Percentiles rank a stretch among this genome's conserved stretches.
Conservation (phyloP, 2,329 filamentous ascomycete genomes). For the Aspergillus neoniger region DNA sequence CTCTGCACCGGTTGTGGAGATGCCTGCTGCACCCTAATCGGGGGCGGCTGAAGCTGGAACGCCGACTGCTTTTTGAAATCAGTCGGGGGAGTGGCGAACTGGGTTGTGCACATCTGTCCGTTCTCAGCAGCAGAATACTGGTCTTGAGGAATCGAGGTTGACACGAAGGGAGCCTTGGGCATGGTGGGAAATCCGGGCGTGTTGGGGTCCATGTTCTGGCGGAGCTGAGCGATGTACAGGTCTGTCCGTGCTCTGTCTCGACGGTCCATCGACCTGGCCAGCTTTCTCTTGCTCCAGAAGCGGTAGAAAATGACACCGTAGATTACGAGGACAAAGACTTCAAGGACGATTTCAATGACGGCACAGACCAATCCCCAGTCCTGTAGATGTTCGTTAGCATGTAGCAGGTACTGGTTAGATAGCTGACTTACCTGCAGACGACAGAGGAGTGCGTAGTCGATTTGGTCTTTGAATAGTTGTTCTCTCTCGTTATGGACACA, state of each 20-base stretch:
- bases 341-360: constrained; percentile 93
- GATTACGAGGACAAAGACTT: constrained; percentile 85
- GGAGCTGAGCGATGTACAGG: constrained; percentile 85
- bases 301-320: constrained; percentile 97
- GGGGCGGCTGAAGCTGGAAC: constrained; percentile 88
- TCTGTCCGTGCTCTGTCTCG: constrained; percentile 93
- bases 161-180: constrained; percentile 51
- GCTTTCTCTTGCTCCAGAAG: constrained; percentile 92
- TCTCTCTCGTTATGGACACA: constrained; percentile 84
- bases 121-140: constrained; percentile 54
- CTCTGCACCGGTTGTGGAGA: constrained; percentile 69
- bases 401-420: not conserved
- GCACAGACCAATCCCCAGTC: constrained; percentile 97
- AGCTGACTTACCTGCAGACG: constrained; percentile 68
- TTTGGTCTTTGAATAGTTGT: constrained; percentile 73
- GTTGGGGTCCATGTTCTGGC: constrained; percentile 87
- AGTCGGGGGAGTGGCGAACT: constrained; percentile 64
- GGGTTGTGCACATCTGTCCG: constrained; percentile 51
- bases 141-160: constrained; percentile 42
- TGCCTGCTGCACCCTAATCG: constrained; percentile 72
- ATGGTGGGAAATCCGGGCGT: constrained; percentile 84
- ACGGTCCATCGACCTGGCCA: constrained; percentile 94
- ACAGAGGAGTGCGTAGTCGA: constrained; percentile 89
- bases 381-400: constrained; percentile 50
- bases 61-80: constrained; percentile 58